A percentile compares a stretch with the other conserved stretches of the same genome.
Conservation (phyloP, 768 basidiomycete genomes). For the Russula foetens region DNA sequence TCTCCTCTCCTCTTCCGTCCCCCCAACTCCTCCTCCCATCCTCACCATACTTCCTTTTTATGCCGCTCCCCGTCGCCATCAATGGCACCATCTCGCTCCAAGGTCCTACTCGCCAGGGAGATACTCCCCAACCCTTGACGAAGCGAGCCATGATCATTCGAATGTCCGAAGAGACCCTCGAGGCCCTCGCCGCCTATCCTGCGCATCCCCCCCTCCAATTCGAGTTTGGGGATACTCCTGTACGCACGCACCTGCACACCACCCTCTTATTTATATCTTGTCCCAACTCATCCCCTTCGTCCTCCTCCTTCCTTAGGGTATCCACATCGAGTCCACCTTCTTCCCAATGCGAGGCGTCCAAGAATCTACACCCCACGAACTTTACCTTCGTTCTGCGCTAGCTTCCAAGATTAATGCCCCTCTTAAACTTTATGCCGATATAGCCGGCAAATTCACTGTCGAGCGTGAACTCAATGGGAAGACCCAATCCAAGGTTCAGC, state of each 20-base stretch:
- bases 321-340: slow-evolving; percentile 56
- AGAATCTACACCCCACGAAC: slow-evolving; percentile 57
- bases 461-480: slow-evolving; percentile 48
- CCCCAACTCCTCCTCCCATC: background rate
- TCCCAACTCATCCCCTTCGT: background rate
- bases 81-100: slow-evolving; percentile 49
- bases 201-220: slow-evolving; percentile 44
- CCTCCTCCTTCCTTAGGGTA: slow-evolving; percentile 24
- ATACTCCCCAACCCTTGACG: slow-evolving; percentile 47
- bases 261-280: no score
- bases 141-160: slow-evolving; percentile 73
- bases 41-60: slow-evolving; percentile 24
- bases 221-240: slow-evolving; percentile 53
- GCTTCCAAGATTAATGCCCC: slow-evolving; percentile 52
- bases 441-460: slow-evolving; percentile 64
- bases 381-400: slow-evolving; percentile 59
- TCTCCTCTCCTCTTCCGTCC: background rate
- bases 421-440: slow-evolving; percentile 65
- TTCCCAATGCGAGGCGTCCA: slow-evolving; percentile 48
- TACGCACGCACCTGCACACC: slow-evolving; percentile 27
- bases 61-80: slow-evolving; percentile 54
- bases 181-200: slow-evolving; percentile 48
- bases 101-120: slow-evolving; percentile 47
- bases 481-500: slow-evolving; percentile 35
- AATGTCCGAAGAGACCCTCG: slow-evolving; percentile 63